phyloP scores from a whole-genome alignment of 2,329 filamentous ascomycete genomes.

The Stagonosporopsis vannaccii region DNA sequence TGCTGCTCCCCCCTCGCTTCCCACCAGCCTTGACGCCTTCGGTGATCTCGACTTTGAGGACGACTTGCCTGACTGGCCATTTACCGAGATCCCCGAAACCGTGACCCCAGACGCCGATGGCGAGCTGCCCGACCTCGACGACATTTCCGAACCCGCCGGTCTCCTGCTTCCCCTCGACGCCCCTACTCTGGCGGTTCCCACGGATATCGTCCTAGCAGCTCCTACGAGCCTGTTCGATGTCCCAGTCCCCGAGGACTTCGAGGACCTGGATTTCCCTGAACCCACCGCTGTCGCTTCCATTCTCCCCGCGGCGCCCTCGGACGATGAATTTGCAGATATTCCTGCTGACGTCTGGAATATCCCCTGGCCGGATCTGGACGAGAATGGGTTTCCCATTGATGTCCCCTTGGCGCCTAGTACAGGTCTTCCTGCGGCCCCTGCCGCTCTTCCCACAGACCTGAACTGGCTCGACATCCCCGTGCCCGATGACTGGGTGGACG shows the following conservation, averaged over 20 bases:
- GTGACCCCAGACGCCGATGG: neutral
- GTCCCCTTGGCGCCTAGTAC: neutral
- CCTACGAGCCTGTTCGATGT: constrained; percentile 3
- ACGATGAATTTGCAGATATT: neutral
- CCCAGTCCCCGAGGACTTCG: constrained; percentile 9
- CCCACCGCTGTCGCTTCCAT: neutral
- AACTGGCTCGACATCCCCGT: neutral
- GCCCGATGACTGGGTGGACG: constrained; percentile 7
- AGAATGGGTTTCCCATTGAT: constrained; percentile 5
- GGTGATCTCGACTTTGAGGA: neutral
- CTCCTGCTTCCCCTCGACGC: neutral
- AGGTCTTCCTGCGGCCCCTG: neutral
- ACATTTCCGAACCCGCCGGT: neutral
- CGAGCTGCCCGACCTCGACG: constrained; percentile 5
- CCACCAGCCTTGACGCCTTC: constrained; percentile 6
- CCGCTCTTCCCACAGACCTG: neutral
- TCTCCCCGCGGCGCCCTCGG: neutral
- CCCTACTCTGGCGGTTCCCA: neutral
- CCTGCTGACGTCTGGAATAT: constrained; percentile 5
- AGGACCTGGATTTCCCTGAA: neutral
- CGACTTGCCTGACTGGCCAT: constrained; percentile 10
- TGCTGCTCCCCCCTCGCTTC: neutral
- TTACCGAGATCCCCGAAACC: neutral
- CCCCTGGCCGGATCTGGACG: constrained; percentile 6
- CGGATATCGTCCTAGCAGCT: neutral